A percentile compares a stretch with the other conserved stretches of the same genome.
These are phyloP conservation scores for Dimocarpus longan DNA, from an alignment of 345 rosid species.

Conservation along the genomic window DNA sequence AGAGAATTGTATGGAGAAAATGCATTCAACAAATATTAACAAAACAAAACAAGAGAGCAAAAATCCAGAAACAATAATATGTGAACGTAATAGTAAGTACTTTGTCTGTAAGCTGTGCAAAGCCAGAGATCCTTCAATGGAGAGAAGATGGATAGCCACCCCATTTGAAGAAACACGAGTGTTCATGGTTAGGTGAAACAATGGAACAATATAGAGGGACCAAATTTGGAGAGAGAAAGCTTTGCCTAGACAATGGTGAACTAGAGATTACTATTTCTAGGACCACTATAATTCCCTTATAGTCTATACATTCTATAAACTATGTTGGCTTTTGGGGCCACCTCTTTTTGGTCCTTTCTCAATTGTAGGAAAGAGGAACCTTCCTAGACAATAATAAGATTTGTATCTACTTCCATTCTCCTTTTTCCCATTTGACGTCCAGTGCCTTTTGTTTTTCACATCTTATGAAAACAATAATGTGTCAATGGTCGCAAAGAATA, in stretches of 20 bases:
- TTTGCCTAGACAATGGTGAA: constrained; percentile 27
- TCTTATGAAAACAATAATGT: not conserved
- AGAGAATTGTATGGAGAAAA: no score
- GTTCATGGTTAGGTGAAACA: constrained; percentile 27
- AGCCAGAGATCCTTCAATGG: constrained; percentile 47
- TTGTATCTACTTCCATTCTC: not conserved
- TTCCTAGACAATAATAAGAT: no score
- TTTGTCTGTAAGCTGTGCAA: constrained; percentile 33
- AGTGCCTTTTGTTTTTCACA: constrained; percentile 2
- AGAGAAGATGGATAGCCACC: constrained; percentile 42
- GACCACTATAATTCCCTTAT: constrained; percentile 9
- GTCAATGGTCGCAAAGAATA: not conserved
- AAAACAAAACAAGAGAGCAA: not conserved
- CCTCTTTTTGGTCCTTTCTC: constrained; percentile 21
- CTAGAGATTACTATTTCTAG: constrained; percentile 15
- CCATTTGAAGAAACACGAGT: constrained; percentile 29
- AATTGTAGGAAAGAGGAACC: not conserved
- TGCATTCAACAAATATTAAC: not conserved
- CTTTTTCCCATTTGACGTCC: not conserved
- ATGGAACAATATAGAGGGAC: constrained; percentile 17
- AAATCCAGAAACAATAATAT: not conserved
- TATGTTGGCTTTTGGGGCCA: constrained; percentile 15
- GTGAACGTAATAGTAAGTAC: constrained; percentile 11
- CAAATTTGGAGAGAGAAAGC: constrained; percentile 6
- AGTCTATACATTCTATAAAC: constrained; percentile 11